A percentile compares a stretch with the other conserved stretches of the same genome.
phyloP scores from a whole-genome alignment of 2,329 filamentous ascomycete species.

The Alternaria gansuensis region DNA sequence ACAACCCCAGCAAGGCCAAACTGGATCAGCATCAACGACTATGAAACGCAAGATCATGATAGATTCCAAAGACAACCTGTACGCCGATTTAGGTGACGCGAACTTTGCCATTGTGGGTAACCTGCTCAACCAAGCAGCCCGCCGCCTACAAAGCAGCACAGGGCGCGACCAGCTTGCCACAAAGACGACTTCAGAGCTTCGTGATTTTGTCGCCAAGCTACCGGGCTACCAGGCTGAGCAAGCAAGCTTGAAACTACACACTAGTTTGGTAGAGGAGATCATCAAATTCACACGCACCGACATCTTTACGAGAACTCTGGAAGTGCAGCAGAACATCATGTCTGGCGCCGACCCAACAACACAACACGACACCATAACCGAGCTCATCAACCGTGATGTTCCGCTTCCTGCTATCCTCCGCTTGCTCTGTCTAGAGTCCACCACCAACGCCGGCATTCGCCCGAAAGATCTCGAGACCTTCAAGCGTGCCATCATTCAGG shows the following conservation, averaged over 20 bases:
- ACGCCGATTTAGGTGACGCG: conserved; percentile 83
- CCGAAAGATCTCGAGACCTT: conserved; percentile 89
- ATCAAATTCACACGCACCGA: conserved; percentile 92
- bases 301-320: conserved; percentile 84
- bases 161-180: conserved; percentile 81
- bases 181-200: conserved; percentile 88
- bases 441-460: conserved; percentile 86
- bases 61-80: conserved; percentile 88
- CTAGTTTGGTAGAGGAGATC: conserved; percentile 90
- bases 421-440: conserved; percentile 89
- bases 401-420: conserved; percentile 83
- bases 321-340: conserved; percentile 94
- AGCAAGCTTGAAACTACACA: conserved; percentile 90
- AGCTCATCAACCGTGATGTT: conserved; percentile 88
- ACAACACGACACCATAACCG: conserved; percentile 90
- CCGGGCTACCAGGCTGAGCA: conserved; percentile 94
- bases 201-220: conserved; percentile 93
- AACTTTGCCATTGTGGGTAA: conserved; percentile 96
- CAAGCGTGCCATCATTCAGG: conserved; percentile 85
- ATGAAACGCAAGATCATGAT: conserved; percentile 87
- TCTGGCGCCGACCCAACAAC: conserved; percentile 87
- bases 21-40: conserved; percentile 57
- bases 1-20: conserved; percentile 66
- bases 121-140: conserved; percentile 87
- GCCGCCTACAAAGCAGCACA: conserved; percentile 85